A percentile compares a stretch with the other conserved stretches of the same genome.
These are phyloP conservation scores for Hordeum pubiflorum DNA, from an alignment of 202 grass and related monocot species.

Conservation along the genomic window DNA sequence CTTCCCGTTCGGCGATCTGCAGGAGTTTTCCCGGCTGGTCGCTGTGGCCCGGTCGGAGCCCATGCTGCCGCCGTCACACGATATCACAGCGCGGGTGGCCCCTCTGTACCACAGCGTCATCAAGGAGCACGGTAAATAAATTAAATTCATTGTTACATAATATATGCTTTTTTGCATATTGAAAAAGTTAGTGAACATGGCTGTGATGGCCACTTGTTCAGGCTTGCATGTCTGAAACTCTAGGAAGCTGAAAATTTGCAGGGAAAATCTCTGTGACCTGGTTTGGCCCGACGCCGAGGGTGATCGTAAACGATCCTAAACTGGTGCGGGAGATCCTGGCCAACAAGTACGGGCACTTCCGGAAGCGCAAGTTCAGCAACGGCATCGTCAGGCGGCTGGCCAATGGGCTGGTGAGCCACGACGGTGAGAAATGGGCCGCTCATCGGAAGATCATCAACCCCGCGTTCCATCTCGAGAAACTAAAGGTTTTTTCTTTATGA, in stretches of 20 bases:
- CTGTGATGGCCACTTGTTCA: background rate
- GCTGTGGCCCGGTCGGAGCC: background rate
- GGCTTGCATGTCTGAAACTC: background rate
- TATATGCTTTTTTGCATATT: too few relatives aligned
- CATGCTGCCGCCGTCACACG: background rate
- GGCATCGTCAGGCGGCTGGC: background rate
- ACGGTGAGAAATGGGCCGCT: background rate
- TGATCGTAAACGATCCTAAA: background rate
- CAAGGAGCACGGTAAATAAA: background rate
- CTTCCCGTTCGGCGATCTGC: background rate
- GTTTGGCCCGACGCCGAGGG: background rate
- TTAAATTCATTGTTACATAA: background rate
- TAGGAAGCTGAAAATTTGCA: background rate
- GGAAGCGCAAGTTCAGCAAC: background rate
- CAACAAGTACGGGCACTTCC: background rate
- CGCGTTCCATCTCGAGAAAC: background rate
- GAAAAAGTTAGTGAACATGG: too few relatives aligned
- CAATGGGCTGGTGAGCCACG: background rate
- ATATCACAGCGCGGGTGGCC: background rate
- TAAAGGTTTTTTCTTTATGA: background rate
- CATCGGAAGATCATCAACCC: constrained; percentile 8
- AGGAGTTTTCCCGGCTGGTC: background rate
- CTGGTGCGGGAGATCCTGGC: background rate
- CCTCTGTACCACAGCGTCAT: background rate
- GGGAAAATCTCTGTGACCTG: background rate